phyloP scores from a whole-genome alignment of 257 asterid genomes.

The Linderniella brevidens region DNA sequence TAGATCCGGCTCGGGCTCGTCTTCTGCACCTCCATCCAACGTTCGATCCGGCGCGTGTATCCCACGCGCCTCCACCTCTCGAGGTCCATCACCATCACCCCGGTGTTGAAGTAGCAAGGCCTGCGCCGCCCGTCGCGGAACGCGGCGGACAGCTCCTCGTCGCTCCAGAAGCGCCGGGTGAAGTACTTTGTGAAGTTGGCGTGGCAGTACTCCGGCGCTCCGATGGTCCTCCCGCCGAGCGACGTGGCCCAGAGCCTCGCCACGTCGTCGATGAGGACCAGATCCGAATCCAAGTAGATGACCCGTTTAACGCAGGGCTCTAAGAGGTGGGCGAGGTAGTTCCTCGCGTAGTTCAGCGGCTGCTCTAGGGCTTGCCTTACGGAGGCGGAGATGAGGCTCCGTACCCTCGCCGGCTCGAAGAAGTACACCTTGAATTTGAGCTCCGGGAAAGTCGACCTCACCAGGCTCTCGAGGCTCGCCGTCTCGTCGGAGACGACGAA shows the following conservation, averaged over 20 bases:
- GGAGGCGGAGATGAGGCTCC: conserved; percentile 29
- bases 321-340: conserved; percentile 36
- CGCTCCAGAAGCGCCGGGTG: conserved; percentile 38
- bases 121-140: conserved; percentile 23
- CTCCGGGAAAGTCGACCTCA: conserved; percentile 31
- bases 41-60: conserved; percentile 36
- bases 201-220: conserved; percentile 62
- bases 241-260: conserved; percentile 33
- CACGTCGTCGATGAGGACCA: conserved; percentile 45
- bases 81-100: conserved; percentile 55
- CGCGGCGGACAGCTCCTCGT: conserved; percentile 17
- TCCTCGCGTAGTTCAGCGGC: conserved; percentile 60
- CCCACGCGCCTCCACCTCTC: conserved; percentile 34
- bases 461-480: conserved; percentile 19
- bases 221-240: conserved; percentile 26
- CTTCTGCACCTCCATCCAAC: conserved; percentile 59
- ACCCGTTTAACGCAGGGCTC: conserved; percentile 38
- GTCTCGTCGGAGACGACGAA: conserved; percentile 30
- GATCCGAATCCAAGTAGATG: conserved; percentile 57
- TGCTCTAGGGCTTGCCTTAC: conserved; percentile 48
- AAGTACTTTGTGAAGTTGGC: conserved; percentile 57
- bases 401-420: conserved; percentile 43
- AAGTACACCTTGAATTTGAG: conserved; percentile 31
- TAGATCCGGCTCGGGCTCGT: conserved; percentile 24
- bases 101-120: conserved; percentile 54